Evolutionary conservation across 805 yeast genomes (phyloP).

Genomic region (Candida insectalens): DNA sequence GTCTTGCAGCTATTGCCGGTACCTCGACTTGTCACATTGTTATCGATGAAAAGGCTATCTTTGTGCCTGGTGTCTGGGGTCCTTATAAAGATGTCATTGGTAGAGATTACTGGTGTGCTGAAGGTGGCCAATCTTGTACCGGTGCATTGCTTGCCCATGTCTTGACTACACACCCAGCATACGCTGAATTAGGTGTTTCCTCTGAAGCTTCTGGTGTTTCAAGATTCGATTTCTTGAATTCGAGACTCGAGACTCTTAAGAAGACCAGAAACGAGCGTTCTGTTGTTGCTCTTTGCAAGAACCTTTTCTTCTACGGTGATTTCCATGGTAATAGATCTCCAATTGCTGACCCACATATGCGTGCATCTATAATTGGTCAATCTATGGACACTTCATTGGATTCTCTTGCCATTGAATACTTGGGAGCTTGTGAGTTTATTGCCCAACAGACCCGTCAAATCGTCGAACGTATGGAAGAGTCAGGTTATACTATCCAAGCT

Average conservation of each 20-base stretch:
- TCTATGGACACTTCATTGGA: slow-evolving; percentile 84
- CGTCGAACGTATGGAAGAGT: slow-evolving; percentile 68
- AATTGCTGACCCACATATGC: slow-evolving; percentile 91
- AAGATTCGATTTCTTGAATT: slow-evolving; percentile 75
- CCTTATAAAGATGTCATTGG: slow-evolving; percentile 92
- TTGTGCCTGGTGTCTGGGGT: slow-evolving; percentile 98
- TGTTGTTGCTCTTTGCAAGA: slow-evolving; percentile 72
- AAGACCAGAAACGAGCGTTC: slow-evolving; percentile 51
- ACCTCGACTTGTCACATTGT: slow-evolving; percentile 96
- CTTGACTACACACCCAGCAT: slow-evolving; percentile 81
- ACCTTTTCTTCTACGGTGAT: slow-evolving; percentile 90
- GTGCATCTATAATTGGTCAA: slow-evolving; percentile 86
- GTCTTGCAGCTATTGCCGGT: slow-evolving; percentile 97
- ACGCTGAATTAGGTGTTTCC: slow-evolving; percentile 53
- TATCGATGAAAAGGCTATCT: slow-evolving; percentile 72
- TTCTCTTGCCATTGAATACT: slow-evolving; percentile 74
- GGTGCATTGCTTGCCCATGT: slow-evolving; percentile 91
- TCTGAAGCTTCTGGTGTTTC: slow-evolving; percentile 65
- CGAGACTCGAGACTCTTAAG: slow-evolving; percentile 58
- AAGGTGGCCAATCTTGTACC: slow-evolving; percentile 98
- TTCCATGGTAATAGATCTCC: slow-evolving; percentile 96
- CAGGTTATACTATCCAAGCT: slow-evolving; percentile 69
- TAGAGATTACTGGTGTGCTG: slow-evolving; percentile 90
- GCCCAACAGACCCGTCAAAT: slow-evolving; percentile 97
- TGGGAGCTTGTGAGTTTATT: slow-evolving; percentile 94